Base-by-base conservation (phyloP, 192 early-diverging fungal species). In the Gigaspora rosea region DNA sequence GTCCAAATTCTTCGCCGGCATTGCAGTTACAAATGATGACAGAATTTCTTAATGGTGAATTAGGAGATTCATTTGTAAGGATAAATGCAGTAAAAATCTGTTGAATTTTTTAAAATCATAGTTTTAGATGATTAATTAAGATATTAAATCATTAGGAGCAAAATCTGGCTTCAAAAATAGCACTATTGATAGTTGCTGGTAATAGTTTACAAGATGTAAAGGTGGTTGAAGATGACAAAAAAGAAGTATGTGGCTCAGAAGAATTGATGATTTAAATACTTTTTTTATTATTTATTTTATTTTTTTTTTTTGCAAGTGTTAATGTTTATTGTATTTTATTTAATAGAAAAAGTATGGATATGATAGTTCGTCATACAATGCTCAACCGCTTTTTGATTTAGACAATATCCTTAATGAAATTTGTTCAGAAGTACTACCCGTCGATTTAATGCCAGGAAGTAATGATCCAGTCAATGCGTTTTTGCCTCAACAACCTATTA, bases 401-500 rank as follows among this genome's bases (percentile, higher is more conserved):
- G 96, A 98, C 75, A 75, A 68, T 7, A 84, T 90, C 11, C 81
- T 99, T 3, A 84, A 89, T 3, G 86, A 90, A 0, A 77, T 98
- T 15, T 86, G 86, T 67, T 80, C 88, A 5, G 81, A 81, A 36
- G 78, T 96, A 13, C 7, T 41, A 41, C 82, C 86, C 27, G 84
- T 96, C 8, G 90, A 92, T 66, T 59, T 99, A 20, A 90, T 98
- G 88, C 92, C 97, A 4, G 97, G 97, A 15, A 62, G 73, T 0
- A 67, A 80, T 16, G 97, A 99, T 70, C 95, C 95, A 8, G 85
- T 94, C 4, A 92, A 88, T 78, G 77, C 78, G 13, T 88, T 91
- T 20, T 79, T 98, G 64, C 97, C 97, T 47, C 97, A 99, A 78
- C 93, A 95, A 71, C 91, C 96, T 0, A 81, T 98, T 48, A 91